Base-by-base conservation (phyloP, 2,329 filamentous ascomycete genomes). In the Alternaria brassicicola region DNA sequence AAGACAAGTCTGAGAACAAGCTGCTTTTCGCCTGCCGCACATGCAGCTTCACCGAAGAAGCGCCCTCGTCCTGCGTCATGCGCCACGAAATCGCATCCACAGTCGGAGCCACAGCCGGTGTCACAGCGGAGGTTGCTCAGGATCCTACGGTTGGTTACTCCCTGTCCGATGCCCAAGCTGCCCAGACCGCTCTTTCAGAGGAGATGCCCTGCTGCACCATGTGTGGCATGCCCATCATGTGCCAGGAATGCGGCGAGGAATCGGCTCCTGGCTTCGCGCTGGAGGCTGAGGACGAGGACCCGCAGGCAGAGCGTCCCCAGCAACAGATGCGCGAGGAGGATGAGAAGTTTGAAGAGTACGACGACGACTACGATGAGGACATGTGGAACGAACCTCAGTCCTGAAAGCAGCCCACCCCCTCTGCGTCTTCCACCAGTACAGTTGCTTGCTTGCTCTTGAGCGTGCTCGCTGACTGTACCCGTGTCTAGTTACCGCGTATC, bases 21-120 rank as follows among this genome's bases (percentile, higher is more conserved):
- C 88, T 99, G 68, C 90, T 97, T 83, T 99, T 96, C 80, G 93
- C 92, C 64, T 99, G 95, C 84, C 91, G 94, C 70, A 97, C 93
- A 56, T 99, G 95, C 82, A 89, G 93, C 75, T 97, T 92, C 81
- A 91, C 89, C 71, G 93, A 97, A 76, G 87, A 90, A 64, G 93
- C 94, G 30, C 87, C 87, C 61, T 94, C 92, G 21, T 89, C 92
- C 61, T 98, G 95, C 80, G 92, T 98, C 73, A 99, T 95, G 83
- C 92, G 96, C 78, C 96, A 98, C 80, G 87, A 94, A 68, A 88
- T 99, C 71, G 92, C 92, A 80, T 96, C 90, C 76, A 90, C 92
- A 59, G 91, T 94, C 25, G 93, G 93, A 73, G 95, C 97, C 81
- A 98, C 94, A 38, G 94, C 95, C 58, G 95, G 96, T 81, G 94